Evolutionary conservation across 2,329 filamentous ascomycete genomes (phyloP), one percentile per base, ranked within the genome.

Genomic region (Fusarium albidum): DNA sequence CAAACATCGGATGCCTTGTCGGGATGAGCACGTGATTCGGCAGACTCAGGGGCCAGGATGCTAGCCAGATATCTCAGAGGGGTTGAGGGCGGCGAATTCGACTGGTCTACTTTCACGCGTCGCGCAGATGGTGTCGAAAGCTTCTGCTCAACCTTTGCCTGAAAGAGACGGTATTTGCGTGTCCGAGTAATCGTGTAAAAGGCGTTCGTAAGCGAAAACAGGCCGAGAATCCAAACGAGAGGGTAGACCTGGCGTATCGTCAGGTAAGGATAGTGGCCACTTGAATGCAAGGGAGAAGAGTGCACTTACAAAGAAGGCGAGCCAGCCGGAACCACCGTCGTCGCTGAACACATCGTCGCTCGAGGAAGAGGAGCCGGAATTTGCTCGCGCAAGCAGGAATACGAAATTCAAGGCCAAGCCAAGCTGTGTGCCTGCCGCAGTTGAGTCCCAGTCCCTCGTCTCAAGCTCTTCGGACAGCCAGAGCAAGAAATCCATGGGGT

Each of bases 401-500:
- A 88, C 64, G 33, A 96, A 75, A 73, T 98, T 98, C 66, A 93
- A 79, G 1, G 71, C 82, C 25, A 96, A 65, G 6, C 92, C 94
- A 14, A 96, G 77, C 44, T 91, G 87, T 6, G 86, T 84, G 21
- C 91, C 90, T 72, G 91, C 89, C 29, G 86, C 77, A 63, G 90
- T 88, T 15, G 94, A 91, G 64, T 97, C 91, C 87, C 92, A 96
- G 66, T 96, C 91, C 69, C 89, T 88, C 25, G 92, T 92, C 71
- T 97, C 93, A 55, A 99, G 83, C 75, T 96, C 91, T 71, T 98
- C 94, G 0, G 91, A 96, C 3, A 96, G 75, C 90, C 92, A 96
- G 14, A 99, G 85, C 47, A 95, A 77, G 68, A 94, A 90, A 75
- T 99, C 95, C 77, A 90, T 88, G 4, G 91, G 92, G 69, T 98